Percentiles rank a stretch among this genome's conserved stretches.
Evolutionary conservation across 2,329 filamentous ascomycete species (phyloP).

Genomic region (Aspergillus pseudoviridinutans): DNA sequence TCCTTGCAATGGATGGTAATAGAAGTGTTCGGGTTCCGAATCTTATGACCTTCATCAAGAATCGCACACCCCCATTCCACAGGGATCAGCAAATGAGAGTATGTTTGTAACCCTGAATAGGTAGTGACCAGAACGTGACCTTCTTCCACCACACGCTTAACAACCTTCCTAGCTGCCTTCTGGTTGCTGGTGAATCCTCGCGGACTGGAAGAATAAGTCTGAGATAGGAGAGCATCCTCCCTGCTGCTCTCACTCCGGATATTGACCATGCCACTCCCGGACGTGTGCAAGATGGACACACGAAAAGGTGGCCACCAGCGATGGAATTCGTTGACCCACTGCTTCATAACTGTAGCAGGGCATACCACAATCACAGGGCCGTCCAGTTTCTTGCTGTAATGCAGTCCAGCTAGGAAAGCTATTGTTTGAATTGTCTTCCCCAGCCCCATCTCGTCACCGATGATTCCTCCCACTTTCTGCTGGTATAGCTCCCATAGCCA

Average conservation of each 20-base stretch:
- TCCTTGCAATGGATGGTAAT: slow-evolving; percentile 97
- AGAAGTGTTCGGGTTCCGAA: slow-evolving; percentile 90
- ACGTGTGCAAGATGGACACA: slow-evolving; percentile 91
- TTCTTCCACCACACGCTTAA: slow-evolving; percentile 74
- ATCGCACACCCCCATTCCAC: slow-evolving; percentile 91
- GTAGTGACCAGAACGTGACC: slow-evolving; percentile 95
- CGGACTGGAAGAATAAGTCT: slow-evolving; percentile 43
- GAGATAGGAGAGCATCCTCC: slow-evolving; percentile 62
- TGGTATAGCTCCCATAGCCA: slow-evolving; percentile 92
- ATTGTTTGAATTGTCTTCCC: slow-evolving; percentile 86
- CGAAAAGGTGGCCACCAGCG: slow-evolving; percentile 98
- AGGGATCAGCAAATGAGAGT: slow-evolving; percentile 74
- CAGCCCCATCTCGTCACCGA: slow-evolving; percentile 98
- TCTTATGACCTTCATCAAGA: slow-evolving; percentile 96
- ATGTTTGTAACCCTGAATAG: slow-evolving; percentile 92
- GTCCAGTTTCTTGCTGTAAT: slow-evolving; percentile 80
- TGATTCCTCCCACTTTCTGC: slow-evolving; percentile 86
- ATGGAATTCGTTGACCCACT: slow-evolving; percentile 99
- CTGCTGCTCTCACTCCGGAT: slow-evolving; percentile 57
- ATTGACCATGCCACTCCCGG: slow-evolving; percentile 94
- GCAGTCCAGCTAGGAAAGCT: slow-evolving; percentile 81
- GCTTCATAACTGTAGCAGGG: slow-evolving; percentile 88
- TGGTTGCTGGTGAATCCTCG: slow-evolving; percentile 49
- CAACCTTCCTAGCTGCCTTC: slow-evolving; percentile 71
- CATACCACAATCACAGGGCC: slow-evolving; percentile 89